Evolutionary conservation across 176 grass and related monocot species (phyloP), one percentile per base, ranked within the genome.

Genomic region (Musa acuminata): DNA sequence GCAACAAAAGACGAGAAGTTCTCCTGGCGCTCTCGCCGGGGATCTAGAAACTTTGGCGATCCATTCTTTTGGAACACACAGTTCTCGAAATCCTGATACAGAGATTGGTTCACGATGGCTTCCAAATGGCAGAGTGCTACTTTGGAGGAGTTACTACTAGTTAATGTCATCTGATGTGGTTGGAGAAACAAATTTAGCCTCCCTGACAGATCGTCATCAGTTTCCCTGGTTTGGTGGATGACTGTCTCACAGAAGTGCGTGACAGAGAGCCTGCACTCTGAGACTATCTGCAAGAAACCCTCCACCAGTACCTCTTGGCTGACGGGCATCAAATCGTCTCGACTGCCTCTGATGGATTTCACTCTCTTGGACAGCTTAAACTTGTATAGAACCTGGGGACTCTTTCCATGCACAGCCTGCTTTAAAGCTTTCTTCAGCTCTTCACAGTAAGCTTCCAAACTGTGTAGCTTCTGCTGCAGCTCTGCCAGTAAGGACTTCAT

Each of bases 291-390:
- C 35, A 43, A 43, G 35, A 43, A 43, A 4, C 35, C 35, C 92
- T 96, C 92, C 52, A 96, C 86, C 89, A 96, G 91, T 64, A 96
- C 92, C 73, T 96, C 92, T 24, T 87, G 80, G 57, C 92, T 92
- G 69, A 96, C 92, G 0, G 92, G 92, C 67, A 96, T 85, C n/a
- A 78, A 66, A 76, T 83, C 83, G 21, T 96, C 92, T 75, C 79
- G 83, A 43, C 78, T 79, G 7, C 69, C 50, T 51, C 35, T 76
- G 55, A 81, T 73, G 77, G 92, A 87, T 51, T 90, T 89, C 8
- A 72, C 57, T 80, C 92, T 83, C 75, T 92, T 96, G 20, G 92
- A 92, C 71, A 80, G n/a, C 50, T 80, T 76, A 11, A 78, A 75
- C 64, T 54, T 66, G 23, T 80, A 77, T 62, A 87, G 77, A 23